phyloP scores from a whole-genome alignment of 495 filamentous ascomycete genomes.

The Annulohypoxylon maeteangense region DNA sequence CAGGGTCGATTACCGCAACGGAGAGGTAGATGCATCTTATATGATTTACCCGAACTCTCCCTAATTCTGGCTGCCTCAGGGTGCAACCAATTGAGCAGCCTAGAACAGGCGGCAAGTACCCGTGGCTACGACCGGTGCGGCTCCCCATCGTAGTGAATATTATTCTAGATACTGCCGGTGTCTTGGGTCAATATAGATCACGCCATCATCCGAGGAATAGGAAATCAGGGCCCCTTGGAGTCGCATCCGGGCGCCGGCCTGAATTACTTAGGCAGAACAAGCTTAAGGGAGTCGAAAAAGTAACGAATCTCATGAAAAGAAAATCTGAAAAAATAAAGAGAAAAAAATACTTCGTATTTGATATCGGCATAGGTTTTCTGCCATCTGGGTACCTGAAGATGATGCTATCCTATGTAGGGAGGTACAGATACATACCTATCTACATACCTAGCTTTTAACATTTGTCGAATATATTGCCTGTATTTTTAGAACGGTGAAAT shows the following conservation, averaged over 20 bases:
- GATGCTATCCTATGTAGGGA: not conserved
- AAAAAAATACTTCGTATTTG: not conserved
- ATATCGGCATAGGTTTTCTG: not conserved
- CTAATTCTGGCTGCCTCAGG: constrained; percentile 32
- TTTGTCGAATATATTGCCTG: not conserved
- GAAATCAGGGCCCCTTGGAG: not conserved
- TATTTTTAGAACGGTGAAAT: not conserved
- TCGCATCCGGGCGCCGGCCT: constrained; percentile 27
- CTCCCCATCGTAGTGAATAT: constrained; percentile 24
- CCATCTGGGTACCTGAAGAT: not conserved
- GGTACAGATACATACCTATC: too few species aligned
- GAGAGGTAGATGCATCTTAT: constrained; percentile 12
- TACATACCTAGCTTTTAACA: too few species aligned
- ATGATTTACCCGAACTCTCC: constrained; percentile 40
- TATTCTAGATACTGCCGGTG: constrained; percentile 16
- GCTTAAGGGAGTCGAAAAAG: constrained; percentile 10
- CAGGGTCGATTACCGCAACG: constrained; percentile 26
- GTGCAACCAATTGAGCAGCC: constrained; percentile 31
- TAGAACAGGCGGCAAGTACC: constrained; percentile 35
- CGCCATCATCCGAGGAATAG: constrained; percentile 29
- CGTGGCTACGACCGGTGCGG: constrained; percentile 23
- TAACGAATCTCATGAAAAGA: not conserved
- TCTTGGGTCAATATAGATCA: constrained; percentile 33
- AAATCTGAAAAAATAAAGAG: too few species aligned
- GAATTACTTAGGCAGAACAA: constrained; percentile 37